Evolutionary conservation across 2,329 filamentous ascomycete species (phyloP).

Genomic region (Diaporthe vaccinii): DNA sequence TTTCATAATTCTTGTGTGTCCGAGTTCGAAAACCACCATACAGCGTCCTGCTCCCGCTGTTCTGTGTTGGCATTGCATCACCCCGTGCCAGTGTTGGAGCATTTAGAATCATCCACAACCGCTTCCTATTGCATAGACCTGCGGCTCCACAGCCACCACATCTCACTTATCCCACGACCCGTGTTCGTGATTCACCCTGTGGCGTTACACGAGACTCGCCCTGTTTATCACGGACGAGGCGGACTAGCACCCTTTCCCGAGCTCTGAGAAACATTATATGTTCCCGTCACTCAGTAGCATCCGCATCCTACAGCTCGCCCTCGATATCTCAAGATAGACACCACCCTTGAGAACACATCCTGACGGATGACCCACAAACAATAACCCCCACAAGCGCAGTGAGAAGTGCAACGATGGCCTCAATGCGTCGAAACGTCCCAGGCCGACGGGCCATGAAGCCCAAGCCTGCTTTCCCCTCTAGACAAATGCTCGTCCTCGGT

Average conservation of each 20-base stretch:
- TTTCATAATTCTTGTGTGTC: constrained; percentile 27
- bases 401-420: constrained; percentile 24
- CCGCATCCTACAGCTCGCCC: neutral
- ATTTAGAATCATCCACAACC: constrained; percentile 36
- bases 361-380: constrained; percentile 33
- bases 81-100: constrained; percentile 40
- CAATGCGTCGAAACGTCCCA: constrained; percentile 37
- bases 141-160: constrained; percentile 41
- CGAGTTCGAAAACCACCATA: constrained; percentile 32
- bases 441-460: constrained; percentile 42
- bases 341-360: constrained; percentile 21
- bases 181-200: constrained; percentile 37
- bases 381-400: constrained; percentile 32
- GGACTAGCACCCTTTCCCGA: constrained; percentile 31
- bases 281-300: constrained; percentile 29
- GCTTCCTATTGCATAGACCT: constrained; percentile 37
- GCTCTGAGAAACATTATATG: constrained; percentile 40
- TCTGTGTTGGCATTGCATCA: constrained; percentile 42
- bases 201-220: constrained; percentile 41
- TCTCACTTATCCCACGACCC: constrained; percentile 26
- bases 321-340: constrained; percentile 18
- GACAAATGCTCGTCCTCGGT: constrained; percentile 68
- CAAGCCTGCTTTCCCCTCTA: constrained; percentile 54
- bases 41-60: constrained; percentile 39
- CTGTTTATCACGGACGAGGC: constrained; percentile 39